phyloP scores from a whole-genome alignment of 495 filamentous ascomycete genomes.

The Diplogelasinospora grovesii region DNA sequence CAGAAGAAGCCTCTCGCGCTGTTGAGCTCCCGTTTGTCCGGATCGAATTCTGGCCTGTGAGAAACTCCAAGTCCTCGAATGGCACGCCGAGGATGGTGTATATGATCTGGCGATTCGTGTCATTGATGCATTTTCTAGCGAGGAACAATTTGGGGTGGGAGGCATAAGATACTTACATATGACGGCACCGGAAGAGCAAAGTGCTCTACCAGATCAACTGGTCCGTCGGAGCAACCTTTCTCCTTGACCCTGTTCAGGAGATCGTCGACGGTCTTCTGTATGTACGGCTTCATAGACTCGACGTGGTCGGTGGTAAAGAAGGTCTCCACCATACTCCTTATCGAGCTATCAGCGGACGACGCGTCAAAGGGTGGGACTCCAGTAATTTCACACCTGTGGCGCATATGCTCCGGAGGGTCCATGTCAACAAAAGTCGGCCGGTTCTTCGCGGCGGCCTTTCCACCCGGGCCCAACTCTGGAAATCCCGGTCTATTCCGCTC shows the following conservation, averaged over 20 bases:
- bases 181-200: slow-evolving; percentile 40
- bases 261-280: slow-evolving; percentile 36
- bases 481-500: slow-evolving; percentile 37
- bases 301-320: slow-evolving; percentile 32
- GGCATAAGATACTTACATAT: slow-evolving; percentile 20
- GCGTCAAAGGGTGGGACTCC: no score
- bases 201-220: slow-evolving; percentile 36
- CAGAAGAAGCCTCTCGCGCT: slow-evolving; percentile 33
- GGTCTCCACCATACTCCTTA: slow-evolving; percentile 36
- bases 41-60: slow-evolving; percentile 36
- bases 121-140: not conserved
- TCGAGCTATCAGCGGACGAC: no score
- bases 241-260: slow-evolving; percentile 30
- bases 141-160: not conserved
- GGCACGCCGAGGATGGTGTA: slow-evolving; percentile 43
- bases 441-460: slow-evolving; percentile 32
- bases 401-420: slow-evolving; percentile 40
- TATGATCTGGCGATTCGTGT: slow-evolving; percentile 30
- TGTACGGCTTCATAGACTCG: slow-evolving; percentile 32
- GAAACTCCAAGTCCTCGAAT: slow-evolving; percentile 36
- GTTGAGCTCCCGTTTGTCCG: slow-evolving; percentile 38
- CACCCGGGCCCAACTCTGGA: slow-evolving; percentile 35
- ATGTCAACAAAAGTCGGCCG: slow-evolving; percentile 45
- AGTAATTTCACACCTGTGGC: slow-evolving; percentile 21
- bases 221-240: slow-evolving; percentile 21